These are phyloP conservation scores for Ceraceosorus guamensis DNA, from an alignment of 1,284 basidiomycete genomes.

Conservation along the genomic window DNA sequence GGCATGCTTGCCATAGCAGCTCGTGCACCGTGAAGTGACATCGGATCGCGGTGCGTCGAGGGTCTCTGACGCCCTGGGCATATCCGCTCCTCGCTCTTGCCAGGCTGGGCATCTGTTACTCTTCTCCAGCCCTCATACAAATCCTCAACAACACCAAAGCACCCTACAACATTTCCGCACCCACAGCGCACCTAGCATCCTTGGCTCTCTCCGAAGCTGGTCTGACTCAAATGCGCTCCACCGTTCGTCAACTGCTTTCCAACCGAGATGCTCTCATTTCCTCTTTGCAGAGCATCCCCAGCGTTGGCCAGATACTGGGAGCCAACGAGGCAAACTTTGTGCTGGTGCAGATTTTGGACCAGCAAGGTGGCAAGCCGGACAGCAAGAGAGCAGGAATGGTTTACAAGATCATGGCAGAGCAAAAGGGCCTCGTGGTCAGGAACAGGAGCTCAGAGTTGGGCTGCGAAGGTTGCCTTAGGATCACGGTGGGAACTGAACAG, in stretches of 20 bases:
- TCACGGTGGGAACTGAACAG: conserved; percentile 78
- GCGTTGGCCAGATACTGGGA: conserved; percentile 66
- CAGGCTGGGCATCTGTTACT: conserved; percentile 81
- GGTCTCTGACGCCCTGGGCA: too few relatives aligned
- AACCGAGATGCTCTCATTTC: conserved; percentile 59
- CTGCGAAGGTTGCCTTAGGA: conserved; percentile 77
- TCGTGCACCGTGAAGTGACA: neutral
- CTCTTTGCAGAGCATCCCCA: conserved; percentile 53
- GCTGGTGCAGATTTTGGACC: conserved; percentile 68
- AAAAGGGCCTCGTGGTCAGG: conserved; percentile 78
- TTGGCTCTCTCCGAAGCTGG: conserved; percentile 67
- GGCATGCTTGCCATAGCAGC: neutral
- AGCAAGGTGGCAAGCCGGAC: conserved; percentile 55
- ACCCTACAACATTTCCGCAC: conserved; percentile 91
- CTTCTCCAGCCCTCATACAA: conserved; percentile 81
- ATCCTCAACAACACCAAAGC: conserved; percentile 93
- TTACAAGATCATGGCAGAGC: conserved; percentile 77
- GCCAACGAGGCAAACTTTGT: conserved; percentile 88
- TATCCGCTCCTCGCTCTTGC: neutral
- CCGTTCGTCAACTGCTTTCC: conserved; percentile 59
- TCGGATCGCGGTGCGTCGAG: too few relatives aligned
- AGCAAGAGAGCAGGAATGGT: conserved; percentile 63
- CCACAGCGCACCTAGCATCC: conserved; percentile 75
- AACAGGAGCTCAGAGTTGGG: conserved; percentile 80
- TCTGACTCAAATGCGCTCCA: conserved; percentile 61